Base-by-base conservation (phyloP, 768 basidiomycete genomes). In the Podaxis sp. region DNA sequence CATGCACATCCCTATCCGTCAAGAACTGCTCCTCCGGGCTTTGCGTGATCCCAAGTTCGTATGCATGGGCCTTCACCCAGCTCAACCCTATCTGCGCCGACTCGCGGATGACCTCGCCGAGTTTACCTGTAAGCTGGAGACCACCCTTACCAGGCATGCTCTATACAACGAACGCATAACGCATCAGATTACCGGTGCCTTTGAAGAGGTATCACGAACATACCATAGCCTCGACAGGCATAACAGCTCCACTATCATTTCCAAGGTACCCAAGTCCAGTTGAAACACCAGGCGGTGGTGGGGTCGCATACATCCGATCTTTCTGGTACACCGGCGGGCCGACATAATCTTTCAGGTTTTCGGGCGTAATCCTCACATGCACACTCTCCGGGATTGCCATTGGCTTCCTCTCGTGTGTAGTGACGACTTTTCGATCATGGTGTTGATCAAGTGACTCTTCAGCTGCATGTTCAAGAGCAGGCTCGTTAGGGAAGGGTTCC, bases 61-160 rank as follows among this genome's bases (percentile, higher is more conserved):
- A 90, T 12, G 97, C 93, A 71, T 99, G 92, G 8, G 88, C 80
- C 73, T 95, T 96, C 44, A 96, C 90, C 90, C 93, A 99, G 70
- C 90, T 91, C 64, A 99, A 76, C 3, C 90, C 94, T 66, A 99
- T 97, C 73, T 97, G 94, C 1, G 96, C 95, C 65, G 91, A 93
- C 77, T 99, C 97, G 40, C 93, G 85, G 73, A 99, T 98, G 64
- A 99, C 97, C 69, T 99, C 97, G 49, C 96, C 96, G 3, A 99
- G 88, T 76, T 99, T 99, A 42, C 97, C 97, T 0, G 97, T 99
- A 7, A 99, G 78, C 68, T 95, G 95, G 2, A 99, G 80, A 15
- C 82, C 83, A 12, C 96, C 96, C 73, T 96, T 96, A 2, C 97
- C 97, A 26, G 96, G 96, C 95, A 97, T 99, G 56, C 88, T 88